Conservation (phyloP, 148 eudicot genomes). For the Fallopia convolvulus region DNA sequence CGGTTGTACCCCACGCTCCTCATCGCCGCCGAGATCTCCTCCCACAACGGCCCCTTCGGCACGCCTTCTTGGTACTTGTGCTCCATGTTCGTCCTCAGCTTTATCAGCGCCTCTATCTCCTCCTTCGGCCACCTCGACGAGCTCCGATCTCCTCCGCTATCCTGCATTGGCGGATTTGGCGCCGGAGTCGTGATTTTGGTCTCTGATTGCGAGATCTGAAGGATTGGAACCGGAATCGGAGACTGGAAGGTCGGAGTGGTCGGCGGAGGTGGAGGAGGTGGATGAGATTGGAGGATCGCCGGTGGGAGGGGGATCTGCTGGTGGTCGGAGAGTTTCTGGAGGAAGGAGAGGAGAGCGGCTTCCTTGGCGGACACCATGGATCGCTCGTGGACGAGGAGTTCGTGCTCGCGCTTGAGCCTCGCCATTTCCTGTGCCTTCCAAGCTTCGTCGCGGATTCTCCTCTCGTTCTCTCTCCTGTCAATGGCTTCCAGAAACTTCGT, state of each 20-base stretch:
- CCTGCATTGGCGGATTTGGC: neutral
- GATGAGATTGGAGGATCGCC: conserved; percentile 8
- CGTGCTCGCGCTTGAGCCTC: conserved; percentile 55
- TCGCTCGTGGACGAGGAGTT: conserved; percentile 60
- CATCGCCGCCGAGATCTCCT: conserved; percentile 66
- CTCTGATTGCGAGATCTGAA: conserved; percentile 10
- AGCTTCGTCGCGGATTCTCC: conserved; percentile 62
- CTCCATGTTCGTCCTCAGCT: conserved; percentile 50
- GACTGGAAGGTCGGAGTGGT: neutral
- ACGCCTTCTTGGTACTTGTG: conserved; percentile 61
- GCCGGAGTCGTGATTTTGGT: neutral
- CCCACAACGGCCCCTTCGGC: conserved; percentile 89
- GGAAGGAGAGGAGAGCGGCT: conserved; percentile 52
- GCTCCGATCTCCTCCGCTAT: conserved; percentile 23
- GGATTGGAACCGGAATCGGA: neutral
- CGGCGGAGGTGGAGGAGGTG: neutral
- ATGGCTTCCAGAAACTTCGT: conserved; percentile 61
- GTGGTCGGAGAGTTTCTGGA: conserved; percentile 63
- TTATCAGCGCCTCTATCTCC: conserved; percentile 61
- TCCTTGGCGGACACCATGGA: conserved; percentile 76
- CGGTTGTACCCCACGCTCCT: conserved; percentile 53
- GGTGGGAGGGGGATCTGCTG: conserved; percentile 35
- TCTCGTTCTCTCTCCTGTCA: conserved; percentile 62
- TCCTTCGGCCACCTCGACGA: conserved; percentile 81
- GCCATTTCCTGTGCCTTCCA: conserved; percentile 74